Conservation (phyloP, 192 early-diverging fungal genomes). For the Radiomyces spectabilis region DNA sequence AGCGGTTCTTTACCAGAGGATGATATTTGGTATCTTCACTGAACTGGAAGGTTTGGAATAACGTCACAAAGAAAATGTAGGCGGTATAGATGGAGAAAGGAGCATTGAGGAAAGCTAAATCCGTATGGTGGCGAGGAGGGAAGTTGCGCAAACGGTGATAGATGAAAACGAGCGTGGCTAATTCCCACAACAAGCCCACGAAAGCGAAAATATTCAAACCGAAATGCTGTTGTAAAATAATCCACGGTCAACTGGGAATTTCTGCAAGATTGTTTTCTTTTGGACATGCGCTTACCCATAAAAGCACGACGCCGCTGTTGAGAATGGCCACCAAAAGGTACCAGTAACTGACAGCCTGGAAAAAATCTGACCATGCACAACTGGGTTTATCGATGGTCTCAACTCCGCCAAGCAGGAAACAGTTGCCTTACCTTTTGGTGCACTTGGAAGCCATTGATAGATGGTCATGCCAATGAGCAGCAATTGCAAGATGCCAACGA, state of each 20-base stretch:
- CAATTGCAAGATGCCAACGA: constrained; percentile 12
- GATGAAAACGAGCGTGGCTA: constrained; percentile 19
- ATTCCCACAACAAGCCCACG: constrained; percentile 20
- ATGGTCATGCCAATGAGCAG: constrained; percentile 25
- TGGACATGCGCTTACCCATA: no score
- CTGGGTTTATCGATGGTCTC: no score
- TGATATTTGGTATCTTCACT: not conserved
- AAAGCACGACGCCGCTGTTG: constrained; percentile 9
- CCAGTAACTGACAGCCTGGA: constrained; percentile 25
- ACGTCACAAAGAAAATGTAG: constrained; percentile 9
- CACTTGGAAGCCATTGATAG: constrained; percentile 24
- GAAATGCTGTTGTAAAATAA: constrained; percentile 6
- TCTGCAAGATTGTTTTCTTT: no score
- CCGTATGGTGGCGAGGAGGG: constrained; percentile 27
- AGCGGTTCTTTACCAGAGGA: not conserved
- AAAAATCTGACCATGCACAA: constrained; percentile 15
- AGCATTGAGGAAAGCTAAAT: constrained; percentile 30
- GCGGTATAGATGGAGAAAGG: constrained; percentile 36
- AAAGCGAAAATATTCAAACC: constrained; percentile 17
- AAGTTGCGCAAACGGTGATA: constrained; percentile 27
- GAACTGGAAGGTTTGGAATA: constrained; percentile 20
- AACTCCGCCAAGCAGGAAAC: no score
- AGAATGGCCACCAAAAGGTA: constrained; percentile 19
- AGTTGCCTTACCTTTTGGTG: constrained; percentile 28
- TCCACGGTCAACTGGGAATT: no score